These are phyloP conservation scores for Colletotrichum sp. DNA, from an alignment of 2,329 filamentous ascomycete species.

Conservation along the genomic window DNA sequence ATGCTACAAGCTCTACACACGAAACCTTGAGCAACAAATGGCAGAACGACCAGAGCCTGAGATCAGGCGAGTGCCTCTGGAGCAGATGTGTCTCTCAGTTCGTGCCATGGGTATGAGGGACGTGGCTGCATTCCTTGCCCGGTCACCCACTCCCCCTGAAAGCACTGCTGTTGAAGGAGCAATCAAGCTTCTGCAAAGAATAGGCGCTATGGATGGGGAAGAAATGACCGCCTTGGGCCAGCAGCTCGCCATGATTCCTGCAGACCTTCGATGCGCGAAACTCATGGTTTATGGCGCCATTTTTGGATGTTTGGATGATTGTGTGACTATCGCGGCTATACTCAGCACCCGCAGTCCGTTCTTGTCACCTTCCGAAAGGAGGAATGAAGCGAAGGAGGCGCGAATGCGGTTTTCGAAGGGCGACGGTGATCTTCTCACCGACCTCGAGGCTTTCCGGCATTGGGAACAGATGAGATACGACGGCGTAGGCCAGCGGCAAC, in stretches of 20 bases:
- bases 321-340: constrained; percentile 87
- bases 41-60: constrained; percentile 88
- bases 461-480: constrained; percentile 74
- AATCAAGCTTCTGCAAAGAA: constrained; percentile 76
- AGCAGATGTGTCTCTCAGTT: constrained; percentile 93
- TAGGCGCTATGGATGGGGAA: constrained; percentile 87
- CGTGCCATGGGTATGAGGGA: constrained; percentile 92
- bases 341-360: constrained; percentile 91
- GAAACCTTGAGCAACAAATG: constrained; percentile 86
- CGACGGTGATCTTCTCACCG: constrained; percentile 88
- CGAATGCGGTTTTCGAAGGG: constrained; percentile 75
- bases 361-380: constrained; percentile 79
- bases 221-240: constrained; percentile 89
- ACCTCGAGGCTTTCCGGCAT: constrained; percentile 81
- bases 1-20: constrained; percentile 95
- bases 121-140: constrained; percentile 79
- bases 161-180: constrained; percentile 86
- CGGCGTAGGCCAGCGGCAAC: constrained; percentile 63
- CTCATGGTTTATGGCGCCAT: constrained; percentile 94
- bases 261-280: constrained; percentile 91
- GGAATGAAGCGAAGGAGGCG: constrained; percentile 81
- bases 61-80: constrained; percentile 88
- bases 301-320: constrained; percentile 90
- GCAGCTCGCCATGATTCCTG: constrained; percentile 93
- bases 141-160: constrained; percentile 88